phyloP scores from a whole-genome alignment of 2,329 filamentous ascomycete species.

The Diplodia sapinea region DNA sequence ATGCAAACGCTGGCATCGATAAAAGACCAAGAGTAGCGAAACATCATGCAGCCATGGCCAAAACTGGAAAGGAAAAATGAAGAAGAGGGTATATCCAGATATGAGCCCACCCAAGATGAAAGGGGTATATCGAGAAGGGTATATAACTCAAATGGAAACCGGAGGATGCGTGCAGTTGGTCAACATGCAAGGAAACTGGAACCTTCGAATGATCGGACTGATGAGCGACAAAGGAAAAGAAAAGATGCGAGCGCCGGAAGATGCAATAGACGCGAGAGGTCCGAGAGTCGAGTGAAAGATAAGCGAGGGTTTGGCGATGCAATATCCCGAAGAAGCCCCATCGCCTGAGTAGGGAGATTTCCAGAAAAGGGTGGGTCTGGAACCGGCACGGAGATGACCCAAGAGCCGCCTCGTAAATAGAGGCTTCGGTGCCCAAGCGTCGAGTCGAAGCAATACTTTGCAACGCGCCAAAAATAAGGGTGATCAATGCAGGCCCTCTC shows the following conservation, averaged over 20 bases:
- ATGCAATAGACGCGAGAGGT: conserved; percentile 13
- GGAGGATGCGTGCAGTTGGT: conserved; percentile 18
- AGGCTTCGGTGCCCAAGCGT: conserved; percentile 12
- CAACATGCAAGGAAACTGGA: conserved; percentile 14
- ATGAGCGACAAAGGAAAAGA: neutral
- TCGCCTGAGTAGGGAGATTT: conserved; percentile 18
- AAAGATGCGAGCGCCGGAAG: conserved; percentile 11
- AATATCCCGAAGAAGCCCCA: conserved; percentile 12
- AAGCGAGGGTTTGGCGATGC: conserved; percentile 20
- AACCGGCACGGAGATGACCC: conserved; percentile 19
- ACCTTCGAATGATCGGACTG: conserved; percentile 2
- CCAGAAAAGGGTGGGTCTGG: conserved; percentile 17
- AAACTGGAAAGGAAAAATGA: neutral
- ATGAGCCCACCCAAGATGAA: conserved; percentile 14
- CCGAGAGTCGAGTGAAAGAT: neutral
- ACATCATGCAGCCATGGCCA: conserved; percentile 15
- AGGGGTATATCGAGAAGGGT: conserved; percentile 27
- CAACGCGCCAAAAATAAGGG: conserved; percentile 8
- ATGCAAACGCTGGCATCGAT: conserved; percentile 18
- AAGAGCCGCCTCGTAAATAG: conserved; percentile 14
- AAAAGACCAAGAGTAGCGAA: conserved; percentile 3
- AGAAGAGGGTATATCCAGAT: conserved; percentile 20
- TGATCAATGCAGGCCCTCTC: conserved; percentile 15
- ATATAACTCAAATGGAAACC: conserved; percentile 17
- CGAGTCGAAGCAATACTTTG: conserved; percentile 13